Percentiles rank a stretch among this genome's conserved stretches.
phyloP scores from a whole-genome alignment of 1,284 basidiomycete genomes.

The Flammula alnicola region DNA sequence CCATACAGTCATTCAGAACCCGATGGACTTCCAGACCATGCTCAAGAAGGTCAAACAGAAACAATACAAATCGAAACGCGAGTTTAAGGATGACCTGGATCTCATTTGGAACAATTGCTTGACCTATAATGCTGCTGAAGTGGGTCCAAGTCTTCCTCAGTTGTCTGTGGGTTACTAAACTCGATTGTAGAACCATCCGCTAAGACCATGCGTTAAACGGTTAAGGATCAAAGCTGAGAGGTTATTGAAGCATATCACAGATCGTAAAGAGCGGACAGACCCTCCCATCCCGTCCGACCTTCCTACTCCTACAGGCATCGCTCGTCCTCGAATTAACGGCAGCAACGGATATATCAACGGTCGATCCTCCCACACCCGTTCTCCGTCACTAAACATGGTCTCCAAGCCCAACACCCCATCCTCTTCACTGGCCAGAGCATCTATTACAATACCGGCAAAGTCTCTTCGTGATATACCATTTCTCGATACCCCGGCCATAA shows the following conservation, averaged over 20 bases:
- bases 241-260: constrained; percentile 87
- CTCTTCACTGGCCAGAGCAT: too few relatives aligned
- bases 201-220: constrained; percentile 78
- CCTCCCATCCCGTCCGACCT: constrained; percentile 60
- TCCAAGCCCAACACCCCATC: too few relatives aligned
- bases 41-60: constrained; percentile 90
- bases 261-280: constrained; percentile 80
- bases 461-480: constrained; percentile 51
- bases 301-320: constrained; percentile 34
- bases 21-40: constrained; percentile 96
- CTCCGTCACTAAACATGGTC: constrained; percentile 30
- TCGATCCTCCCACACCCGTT: constrained; percentile 35
- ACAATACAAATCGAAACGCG: constrained; percentile 91
- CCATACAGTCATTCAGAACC: constrained; percentile 77
- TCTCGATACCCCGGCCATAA: constrained; percentile 70
- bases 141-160: constrained; percentile 41
- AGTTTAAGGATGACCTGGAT: constrained; percentile 93
- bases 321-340: constrained; percentile 41
- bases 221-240: constrained; percentile 82
- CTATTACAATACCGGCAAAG: constrained; percentile 12
- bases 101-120: constrained; percentile 98
- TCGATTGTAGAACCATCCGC: constrained; percentile 65
- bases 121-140: constrained; percentile 90
- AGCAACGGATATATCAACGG: constrained; percentile 39
- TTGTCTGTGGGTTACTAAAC: background rate